Evolutionary conservation across 306 rosid genomes (phyloP), one percentile per base, ranked within the genome.

Genomic region (Medicago truncatula): DNA sequence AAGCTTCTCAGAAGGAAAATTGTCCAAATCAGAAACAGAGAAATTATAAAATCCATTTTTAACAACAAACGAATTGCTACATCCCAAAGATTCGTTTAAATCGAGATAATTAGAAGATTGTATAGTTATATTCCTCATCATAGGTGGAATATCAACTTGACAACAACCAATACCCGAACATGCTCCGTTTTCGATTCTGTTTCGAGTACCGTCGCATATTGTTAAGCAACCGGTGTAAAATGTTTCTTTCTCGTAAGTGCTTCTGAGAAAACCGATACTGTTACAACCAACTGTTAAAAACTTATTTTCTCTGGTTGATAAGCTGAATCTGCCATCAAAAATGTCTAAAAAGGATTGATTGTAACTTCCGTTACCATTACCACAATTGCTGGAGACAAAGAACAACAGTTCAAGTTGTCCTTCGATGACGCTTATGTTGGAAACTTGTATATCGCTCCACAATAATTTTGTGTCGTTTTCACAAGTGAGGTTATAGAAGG

Each of bases 131-230:
- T 44, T 44, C 50, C 14, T 44, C 50, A 44, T 11, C 50, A 44
- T 44, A 4, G 6, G n/a, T 11, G 50, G 50, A 44, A 44, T 44
- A 44, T 44, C 50, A 44, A 12, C 50, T 44, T 44, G 50, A 17
- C 84, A 74, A 5, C 80, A 80, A 38, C 80, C 84, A 0, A 76
- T 53, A 15, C 84, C 84, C 0, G 73, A 52, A 76, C 84, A 81
- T 0, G 14, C 4, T 15, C 47, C 61, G 7, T 3, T 10, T 0
- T 6, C 4, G 1, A 38, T 56, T 1, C 2, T 3, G 9, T 1
- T 0, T 0, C 0, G 17, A 6, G 59, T 8, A 49, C 59, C 75
- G 5, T 52, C 3, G 20, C 83, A 82, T 20, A 3, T 12, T 1
- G 82, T 36, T 23, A 44, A 44, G 50, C 50, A 44, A 44, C 50